Percentiles rank a stretch among this genome's conserved stretches.
Evolutionary conservation across 192 early-diverging fungal species (phyloP).

Genomic region (Funneliformis mosseae): DNA sequence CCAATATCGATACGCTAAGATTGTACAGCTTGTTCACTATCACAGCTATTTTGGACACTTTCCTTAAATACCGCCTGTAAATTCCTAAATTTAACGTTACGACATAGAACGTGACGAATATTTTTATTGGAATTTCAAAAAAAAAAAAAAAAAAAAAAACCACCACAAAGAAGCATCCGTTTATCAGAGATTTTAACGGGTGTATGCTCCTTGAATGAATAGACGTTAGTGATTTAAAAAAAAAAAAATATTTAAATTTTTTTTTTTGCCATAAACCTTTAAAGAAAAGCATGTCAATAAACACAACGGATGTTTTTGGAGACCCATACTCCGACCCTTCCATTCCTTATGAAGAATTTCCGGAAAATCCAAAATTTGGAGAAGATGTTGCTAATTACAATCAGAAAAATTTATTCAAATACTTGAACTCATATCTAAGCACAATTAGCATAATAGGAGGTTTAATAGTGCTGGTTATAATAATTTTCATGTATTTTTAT

Average conservation of each 20-base stretch:
- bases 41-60: neutral
- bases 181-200: neutral
- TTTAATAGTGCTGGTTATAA: constrained; percentile 17
- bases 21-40: neutral
- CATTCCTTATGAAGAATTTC: neutral
- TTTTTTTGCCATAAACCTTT: neutral
- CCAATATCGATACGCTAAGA: neutral
- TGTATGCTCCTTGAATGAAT: neutral
- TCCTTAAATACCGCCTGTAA: neutral
- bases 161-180: too few species aligned
- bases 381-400: neutral
- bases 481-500: constrained; percentile 18
- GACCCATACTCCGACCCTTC: neutral
- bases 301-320: neutral
- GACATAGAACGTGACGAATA: neutral
- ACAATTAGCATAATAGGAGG: constrained; percentile 12
- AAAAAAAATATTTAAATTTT: too few species aligned
- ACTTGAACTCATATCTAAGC: constrained; percentile 1
- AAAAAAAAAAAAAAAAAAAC: too few species aligned
- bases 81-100: neutral
- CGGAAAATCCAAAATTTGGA: neutral
- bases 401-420: neutral
- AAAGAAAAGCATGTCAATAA: neutral
- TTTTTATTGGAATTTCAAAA: neutral
- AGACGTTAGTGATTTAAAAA: neutral